Base-by-base conservation (phyloP, 352 stramenopile species). In the Phytophthora megakarya region DNA sequence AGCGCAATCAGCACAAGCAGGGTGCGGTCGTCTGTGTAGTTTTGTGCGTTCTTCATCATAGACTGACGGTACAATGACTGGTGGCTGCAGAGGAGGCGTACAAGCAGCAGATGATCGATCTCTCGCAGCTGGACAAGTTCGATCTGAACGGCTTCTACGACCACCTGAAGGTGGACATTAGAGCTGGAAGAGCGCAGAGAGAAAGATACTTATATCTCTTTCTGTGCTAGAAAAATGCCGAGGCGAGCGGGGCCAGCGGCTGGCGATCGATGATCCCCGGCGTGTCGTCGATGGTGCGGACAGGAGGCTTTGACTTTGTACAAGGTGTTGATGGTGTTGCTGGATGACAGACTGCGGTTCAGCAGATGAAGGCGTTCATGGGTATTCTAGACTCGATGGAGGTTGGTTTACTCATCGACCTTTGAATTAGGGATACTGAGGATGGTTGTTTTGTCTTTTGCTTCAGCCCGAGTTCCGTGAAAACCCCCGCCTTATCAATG, bases 361-460 rank as follows among this genome's bases (percentile, higher is more conserved):
- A 95, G 67, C 87, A 95, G 59, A 78, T 95, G 60, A 95, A 95
- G 72, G 55, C 67, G 33, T 92, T 91, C 62, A 81, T 95, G 76
- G 58, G 63, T 45, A 95, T 94, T 44, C 51, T 95, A 39, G 85
- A 95, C 56, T 72, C 75, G 22, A 87, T 88, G 40, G 85, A 95
- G 60, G 84, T 90, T 59, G 15, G 18, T 44, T 39, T 21, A 15
- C 18, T 45, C 37, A 11, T 12, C 2, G 19, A 33, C 28, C 19
- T 8, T 46, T n/a, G n/a, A 4, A 16, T 19, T 28, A 16, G 42
- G 37, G 9, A 44, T 50, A 16, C 23, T 62, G 3, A 21, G 23
- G 8, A 35, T 23, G 13, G 5, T 46, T 43, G 18, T 48, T 23
- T 65, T 13, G 5, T n/a, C 6, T 46, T 12, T 0, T 53, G 26